Conservation (phyloP, 768 basidiomycete species). For the Lactarius hatsudake region DNA sequence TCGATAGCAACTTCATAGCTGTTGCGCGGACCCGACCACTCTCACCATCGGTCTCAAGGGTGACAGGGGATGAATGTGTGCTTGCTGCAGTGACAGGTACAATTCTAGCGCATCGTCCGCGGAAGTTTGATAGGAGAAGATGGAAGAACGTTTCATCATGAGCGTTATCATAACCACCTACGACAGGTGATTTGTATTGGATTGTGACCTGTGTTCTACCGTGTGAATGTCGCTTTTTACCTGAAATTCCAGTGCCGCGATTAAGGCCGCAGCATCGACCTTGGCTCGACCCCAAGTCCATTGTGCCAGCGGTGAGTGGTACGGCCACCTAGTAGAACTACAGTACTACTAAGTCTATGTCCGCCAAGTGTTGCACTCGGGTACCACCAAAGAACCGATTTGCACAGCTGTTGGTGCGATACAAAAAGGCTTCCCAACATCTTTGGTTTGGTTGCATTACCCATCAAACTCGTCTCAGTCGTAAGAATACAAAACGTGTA, state of each 20-base stretch:
- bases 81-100: neutral
- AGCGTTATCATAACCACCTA: neutral
- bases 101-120: neutral
- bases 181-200: neutral
- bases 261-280: neutral
- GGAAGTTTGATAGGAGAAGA: neutral
- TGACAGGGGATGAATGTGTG: neutral
- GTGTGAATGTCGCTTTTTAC: neutral
- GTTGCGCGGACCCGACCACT: too few relatives aligned
- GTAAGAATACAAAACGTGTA: neutral
- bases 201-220: neutral
- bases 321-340: neutral
- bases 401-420: neutral
- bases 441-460: neutral
- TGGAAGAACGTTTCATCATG: neutral
- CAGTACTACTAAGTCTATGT: neutral
- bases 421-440: neutral
- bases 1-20: neutral
- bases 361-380: neutral
- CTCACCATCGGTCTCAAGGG: neutral
- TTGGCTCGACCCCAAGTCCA: neutral
- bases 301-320: neutral
- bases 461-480: neutral
- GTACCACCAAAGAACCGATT: neutral
- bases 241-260: neutral